phyloP scores from a whole-genome alignment of 306 rosid species.

The Comarum palustre region DNA sequence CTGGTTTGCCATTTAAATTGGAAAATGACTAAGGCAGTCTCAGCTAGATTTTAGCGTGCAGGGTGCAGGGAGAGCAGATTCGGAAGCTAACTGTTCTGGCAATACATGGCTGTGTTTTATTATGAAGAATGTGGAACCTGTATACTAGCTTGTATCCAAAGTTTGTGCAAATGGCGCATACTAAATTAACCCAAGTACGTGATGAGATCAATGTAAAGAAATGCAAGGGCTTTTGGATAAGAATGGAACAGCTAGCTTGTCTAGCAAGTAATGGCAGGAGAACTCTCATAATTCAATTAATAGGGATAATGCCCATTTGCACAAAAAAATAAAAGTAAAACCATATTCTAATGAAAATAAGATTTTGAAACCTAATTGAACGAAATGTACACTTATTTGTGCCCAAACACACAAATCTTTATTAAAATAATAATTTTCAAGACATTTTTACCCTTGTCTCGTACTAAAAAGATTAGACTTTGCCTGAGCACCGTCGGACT shows the following conservation, averaged over 20 bases:
- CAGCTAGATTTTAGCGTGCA: constrained; percentile 22
- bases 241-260: neutral
- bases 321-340: too few species aligned
- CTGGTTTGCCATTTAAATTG: constrained; percentile 24
- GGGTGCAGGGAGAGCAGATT: too few species aligned
- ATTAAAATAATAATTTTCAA: too few species aligned
- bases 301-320: too few species aligned
- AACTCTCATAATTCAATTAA: too few species aligned
- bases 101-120: neutral
- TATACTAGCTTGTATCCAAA: neutral
- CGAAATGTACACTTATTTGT: too few species aligned
- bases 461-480: too few species aligned
- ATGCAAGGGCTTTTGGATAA: neutral
- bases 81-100: neutral
- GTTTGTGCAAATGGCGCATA: neutral
- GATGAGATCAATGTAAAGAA: neutral
- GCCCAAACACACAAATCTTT: too few species aligned
- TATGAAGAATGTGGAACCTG: neutral
- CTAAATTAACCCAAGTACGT: neutral
- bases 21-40: constrained; percentile 35
- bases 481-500: too few species aligned
- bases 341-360: too few species aligned
- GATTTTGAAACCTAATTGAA: too few species aligned
- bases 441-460: too few species aligned
- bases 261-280: neutral